A percentile compares a stretch with the other conserved stretches of the same genome.
These are phyloP conservation scores for Kurtzmaniella quercitrusa DNA, from an alignment of 1,139 yeast genomes.

Conservation along the genomic window DNA sequence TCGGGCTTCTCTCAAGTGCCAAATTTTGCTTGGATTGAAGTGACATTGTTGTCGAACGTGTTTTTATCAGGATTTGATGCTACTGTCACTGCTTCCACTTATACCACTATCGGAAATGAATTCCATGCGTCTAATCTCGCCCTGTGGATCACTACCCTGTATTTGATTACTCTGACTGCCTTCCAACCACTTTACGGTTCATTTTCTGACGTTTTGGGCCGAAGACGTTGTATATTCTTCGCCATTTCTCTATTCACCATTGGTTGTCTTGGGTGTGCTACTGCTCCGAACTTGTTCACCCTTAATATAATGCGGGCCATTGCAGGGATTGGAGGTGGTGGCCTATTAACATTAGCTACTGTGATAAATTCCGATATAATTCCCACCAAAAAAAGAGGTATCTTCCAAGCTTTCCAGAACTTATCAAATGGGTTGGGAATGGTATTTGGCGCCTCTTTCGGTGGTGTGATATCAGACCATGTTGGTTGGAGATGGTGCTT, in stretches of 20 bases:
- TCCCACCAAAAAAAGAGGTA: conserved; percentile 21
- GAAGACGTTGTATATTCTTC: conserved; percentile 29
- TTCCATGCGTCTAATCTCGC: conserved; percentile 31
- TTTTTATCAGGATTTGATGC: conserved; percentile 31
- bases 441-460: conserved; percentile 23
- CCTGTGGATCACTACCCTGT: conserved; percentile 39
- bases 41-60: conserved; percentile 20
- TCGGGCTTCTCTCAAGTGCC: conserved; percentile 11
- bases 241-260: conserved; percentile 17
- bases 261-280: conserved; percentile 30
- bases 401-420: conserved; percentile 25
- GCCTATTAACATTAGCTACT: conserved; percentile 23
- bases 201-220: conserved; percentile 49
- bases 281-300: conserved; percentile 14
- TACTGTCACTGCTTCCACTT: conserved; percentile 31
- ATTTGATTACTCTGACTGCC: conserved; percentile 27
- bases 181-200: conserved; percentile 44
- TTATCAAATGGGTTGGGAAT: conserved; percentile 22
- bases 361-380: conserved; percentile 27
- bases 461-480: conserved; percentile 17
- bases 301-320: conserved; percentile 16
- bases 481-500: conserved; percentile 28
- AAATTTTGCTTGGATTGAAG: conserved; percentile 19
- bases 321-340: conserved; percentile 34
- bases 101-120: conserved; percentile 29